Evolutionary conservation across 2,329 filamentous ascomycete species (phyloP).

Genomic region (Penicillium sp.): DNA sequence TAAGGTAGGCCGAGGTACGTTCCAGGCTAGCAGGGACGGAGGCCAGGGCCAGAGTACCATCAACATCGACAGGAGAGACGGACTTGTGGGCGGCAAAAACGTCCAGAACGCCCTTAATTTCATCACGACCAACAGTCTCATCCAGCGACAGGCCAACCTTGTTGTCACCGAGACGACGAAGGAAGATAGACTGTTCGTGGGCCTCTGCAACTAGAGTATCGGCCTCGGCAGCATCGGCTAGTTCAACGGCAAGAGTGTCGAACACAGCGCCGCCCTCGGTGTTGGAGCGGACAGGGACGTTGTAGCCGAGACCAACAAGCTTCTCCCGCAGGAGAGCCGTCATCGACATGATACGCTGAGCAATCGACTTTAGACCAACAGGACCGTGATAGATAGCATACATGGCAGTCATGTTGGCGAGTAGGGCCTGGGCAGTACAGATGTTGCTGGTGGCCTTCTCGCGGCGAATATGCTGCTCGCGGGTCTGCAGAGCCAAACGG

Average conservation of each 20-base stretch:
- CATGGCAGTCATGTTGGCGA: slow-evolving; percentile 94
- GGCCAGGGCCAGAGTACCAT: slow-evolving; percentile 39
- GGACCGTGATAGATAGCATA: slow-evolving; percentile 95
- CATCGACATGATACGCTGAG: slow-evolving; percentile 70
- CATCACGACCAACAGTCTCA: slow-evolving; percentile 62
- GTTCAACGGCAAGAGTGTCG: slow-evolving; percentile 72
- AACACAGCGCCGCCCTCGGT: slow-evolving; percentile 63
- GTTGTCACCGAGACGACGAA: slow-evolving; percentile 60
- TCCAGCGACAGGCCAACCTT: slow-evolving; percentile 74
- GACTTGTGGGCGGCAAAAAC: slow-evolving; percentile 51
- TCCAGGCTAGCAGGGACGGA: slow-evolving; percentile 56
- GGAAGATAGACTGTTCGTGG: slow-evolving; percentile 54
- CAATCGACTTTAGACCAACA: slow-evolving; percentile 75
- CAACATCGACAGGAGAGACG: slow-evolving; percentile 33
- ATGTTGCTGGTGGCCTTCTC: slow-evolving; percentile 98
- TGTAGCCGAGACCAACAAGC: slow-evolving; percentile 61
- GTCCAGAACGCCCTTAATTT: slow-evolving; percentile 57
- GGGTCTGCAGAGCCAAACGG: slow-evolving; percentile 80
- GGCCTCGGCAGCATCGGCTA: slow-evolving; percentile 52
- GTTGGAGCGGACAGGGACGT: slow-evolving; percentile 59
- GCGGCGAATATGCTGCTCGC: slow-evolving; percentile 92
- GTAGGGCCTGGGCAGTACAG: slow-evolving; percentile 87
- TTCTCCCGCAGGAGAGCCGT: slow-evolving; percentile 67
- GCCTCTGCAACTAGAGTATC: slow-evolving; percentile 53
- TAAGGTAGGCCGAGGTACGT: slow-evolving; percentile 72